A percentile compares a stretch with the other conserved stretches of the same genome.
Conservation (phyloP, 352 stramenopile genomes). For the Phytopythium vexans region DNA sequence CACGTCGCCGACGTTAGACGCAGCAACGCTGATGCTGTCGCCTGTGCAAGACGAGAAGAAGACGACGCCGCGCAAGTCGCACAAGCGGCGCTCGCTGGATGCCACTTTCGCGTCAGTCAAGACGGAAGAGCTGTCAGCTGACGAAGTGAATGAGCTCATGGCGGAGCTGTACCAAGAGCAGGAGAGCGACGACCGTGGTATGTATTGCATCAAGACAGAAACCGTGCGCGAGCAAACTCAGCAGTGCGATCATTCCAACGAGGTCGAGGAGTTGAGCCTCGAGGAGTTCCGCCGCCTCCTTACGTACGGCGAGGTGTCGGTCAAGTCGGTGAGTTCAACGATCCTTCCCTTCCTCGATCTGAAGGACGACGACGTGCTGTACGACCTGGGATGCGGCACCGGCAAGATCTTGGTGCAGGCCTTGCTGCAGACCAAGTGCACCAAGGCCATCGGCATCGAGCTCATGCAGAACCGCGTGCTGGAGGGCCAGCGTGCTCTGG, state of each 20-base stretch:
- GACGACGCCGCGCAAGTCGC: slow-evolving; percentile 38
- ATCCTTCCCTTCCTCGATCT: slow-evolving; percentile 70
- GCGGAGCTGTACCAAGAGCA: slow-evolving; percentile 63
- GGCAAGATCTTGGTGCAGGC: slow-evolving; percentile 80
- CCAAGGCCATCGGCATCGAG: slow-evolving; percentile 69
- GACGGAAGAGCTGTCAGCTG: slow-evolving; percentile 20
- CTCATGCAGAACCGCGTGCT: slow-evolving; percentile 83
- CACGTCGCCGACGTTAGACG: not conserved
- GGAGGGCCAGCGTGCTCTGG: slow-evolving; percentile 52
- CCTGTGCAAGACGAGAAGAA: slow-evolving; percentile 57
- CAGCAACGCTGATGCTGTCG: slow-evolving; percentile 23
- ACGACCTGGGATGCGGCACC: slow-evolving; percentile 78
- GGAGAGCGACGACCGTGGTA: slow-evolving; percentile 71
- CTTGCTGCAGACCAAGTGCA: slow-evolving; percentile 65
- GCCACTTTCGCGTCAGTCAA: slow-evolving; percentile 25
- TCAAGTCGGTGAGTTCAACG: slow-evolving; percentile 55
- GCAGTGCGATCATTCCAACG: slow-evolving; percentile 51
- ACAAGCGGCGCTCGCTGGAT: slow-evolving; percentile 45
- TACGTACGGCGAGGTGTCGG: slow-evolving; percentile 80
- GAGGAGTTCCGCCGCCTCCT: slow-evolving; percentile 70
- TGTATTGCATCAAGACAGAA: slow-evolving; percentile 69
- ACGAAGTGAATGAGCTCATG: slow-evolving; percentile 45
- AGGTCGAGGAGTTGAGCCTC: slow-evolving; percentile 65
- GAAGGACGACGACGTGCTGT: slow-evolving; percentile 70
- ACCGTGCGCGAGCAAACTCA: slow-evolving; percentile 61